Evolutionary conservation across 1,284 basidiomycete genomes (phyloP).

Genomic region (Fistulina hepatica): DNA sequence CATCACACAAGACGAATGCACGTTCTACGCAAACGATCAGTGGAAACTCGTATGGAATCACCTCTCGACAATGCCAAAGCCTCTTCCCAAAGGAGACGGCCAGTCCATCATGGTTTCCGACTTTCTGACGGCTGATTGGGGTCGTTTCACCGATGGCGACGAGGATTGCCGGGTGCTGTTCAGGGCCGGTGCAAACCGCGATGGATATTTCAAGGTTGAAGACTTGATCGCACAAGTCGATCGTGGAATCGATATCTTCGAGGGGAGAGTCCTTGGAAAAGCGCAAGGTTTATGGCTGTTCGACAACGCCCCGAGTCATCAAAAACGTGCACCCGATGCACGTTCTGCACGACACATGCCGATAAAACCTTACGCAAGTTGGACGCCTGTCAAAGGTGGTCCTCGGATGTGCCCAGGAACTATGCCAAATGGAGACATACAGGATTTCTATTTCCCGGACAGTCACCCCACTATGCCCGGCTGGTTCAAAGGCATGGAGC

Average conservation of each 20-base stretch:
- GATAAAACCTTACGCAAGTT: slow-evolving; percentile 16
- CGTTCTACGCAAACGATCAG: slow-evolving; percentile 25
- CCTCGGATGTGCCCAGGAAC: slow-evolving; percentile 19
- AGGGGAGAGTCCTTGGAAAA: slow-evolving; percentile 19
- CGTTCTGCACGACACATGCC: slow-evolving; percentile 26
- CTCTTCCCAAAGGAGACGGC: slow-evolving; percentile 26
- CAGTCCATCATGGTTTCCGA: slow-evolving; percentile 26
- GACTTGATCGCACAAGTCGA: slow-evolving; percentile 22
- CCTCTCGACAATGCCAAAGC: slow-evolving; percentile 9
- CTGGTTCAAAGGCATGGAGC: slow-evolving; percentile 27
- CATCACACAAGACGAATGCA: slow-evolving; percentile 23
- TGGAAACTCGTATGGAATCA: slow-evolving; percentile 18
- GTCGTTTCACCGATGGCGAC: slow-evolving; percentile 17
- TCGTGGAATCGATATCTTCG: slow-evolving; percentile 25
- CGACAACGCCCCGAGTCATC: slow-evolving; percentile 29
- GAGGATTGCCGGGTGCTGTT: slow-evolving; percentile 23
- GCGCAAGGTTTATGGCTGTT: slow-evolving; percentile 24
- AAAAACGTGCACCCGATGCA: slow-evolving; percentile 22
- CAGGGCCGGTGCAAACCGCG: slow-evolving; percentile 23
- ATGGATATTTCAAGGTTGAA: slow-evolving; percentile 24
- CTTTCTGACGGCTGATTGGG: slow-evolving; percentile 25
- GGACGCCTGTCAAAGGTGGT: slow-evolving; percentile 18
- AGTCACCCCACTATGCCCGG: slow-evolving; percentile 22
- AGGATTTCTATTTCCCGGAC: slow-evolving; percentile 23
- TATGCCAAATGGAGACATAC: slow-evolving; percentile 14